phyloP scores from a whole-genome alignment of 1,284 basidiomycete species.

The Ganoderma leucocontextum region DNA sequence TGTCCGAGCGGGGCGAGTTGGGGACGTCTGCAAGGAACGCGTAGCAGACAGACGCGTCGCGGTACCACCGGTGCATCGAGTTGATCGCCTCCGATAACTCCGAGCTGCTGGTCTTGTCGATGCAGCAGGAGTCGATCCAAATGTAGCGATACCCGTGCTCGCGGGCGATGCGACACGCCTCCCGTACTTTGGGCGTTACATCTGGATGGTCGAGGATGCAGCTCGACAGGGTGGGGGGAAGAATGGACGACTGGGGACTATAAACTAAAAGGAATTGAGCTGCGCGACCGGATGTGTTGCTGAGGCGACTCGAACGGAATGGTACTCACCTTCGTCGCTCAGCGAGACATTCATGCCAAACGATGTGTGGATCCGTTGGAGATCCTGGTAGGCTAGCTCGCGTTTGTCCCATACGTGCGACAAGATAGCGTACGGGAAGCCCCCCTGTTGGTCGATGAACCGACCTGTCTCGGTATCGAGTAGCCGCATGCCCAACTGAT shows the following conservation, averaged over 20 bases:
- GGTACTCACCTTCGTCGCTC: not conserved
- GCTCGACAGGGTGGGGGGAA: not conserved
- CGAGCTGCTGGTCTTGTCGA: not conserved
- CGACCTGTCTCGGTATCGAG: constrained; percentile 3
- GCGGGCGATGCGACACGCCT: constrained; percentile 1
- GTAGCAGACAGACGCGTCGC: not conserved
- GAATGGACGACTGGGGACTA: not conserved
- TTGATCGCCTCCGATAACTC: constrained; percentile 3
- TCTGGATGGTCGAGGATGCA: constrained; percentile 3
- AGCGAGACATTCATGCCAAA: not conserved
- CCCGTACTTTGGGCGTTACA: not conserved
- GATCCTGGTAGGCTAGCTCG: not conserved
- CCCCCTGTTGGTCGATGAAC: not conserved
- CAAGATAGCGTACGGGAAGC: not conserved
- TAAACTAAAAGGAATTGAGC: not conserved
- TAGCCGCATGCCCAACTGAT: not conserved
- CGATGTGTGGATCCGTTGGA: not conserved
- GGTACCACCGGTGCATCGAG: not conserved
- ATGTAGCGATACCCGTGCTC: constrained; percentile 1
- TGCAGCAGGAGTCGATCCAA: not conserved
- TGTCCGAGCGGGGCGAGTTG: not conserved
- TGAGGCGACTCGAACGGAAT: not conserved
- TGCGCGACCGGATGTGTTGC: not conserved
- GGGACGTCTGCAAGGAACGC: constrained; percentile 1
- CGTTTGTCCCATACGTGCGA: constrained; percentile 6